Conservation (phyloP, 129 eudicot genomes). For the Tanacetum coccineum region DNA sequence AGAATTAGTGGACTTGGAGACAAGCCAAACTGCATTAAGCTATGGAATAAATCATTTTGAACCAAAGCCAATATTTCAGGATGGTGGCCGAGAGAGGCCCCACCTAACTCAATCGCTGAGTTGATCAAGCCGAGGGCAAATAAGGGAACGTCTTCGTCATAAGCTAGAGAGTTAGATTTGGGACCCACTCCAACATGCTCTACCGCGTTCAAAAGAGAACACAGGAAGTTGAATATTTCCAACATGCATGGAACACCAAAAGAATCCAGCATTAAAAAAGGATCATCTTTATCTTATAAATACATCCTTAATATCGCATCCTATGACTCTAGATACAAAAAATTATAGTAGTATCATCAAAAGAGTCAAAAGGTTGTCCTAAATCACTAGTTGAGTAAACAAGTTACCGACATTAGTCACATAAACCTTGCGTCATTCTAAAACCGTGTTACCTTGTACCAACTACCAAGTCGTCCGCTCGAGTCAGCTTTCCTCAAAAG, state of each 20-base stretch:
- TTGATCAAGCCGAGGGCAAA: conserved; percentile 76
- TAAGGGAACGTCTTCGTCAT: conserved; percentile 79
- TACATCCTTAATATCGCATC: background rate
- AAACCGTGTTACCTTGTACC: too few relatives aligned
- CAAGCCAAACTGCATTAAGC: conserved; percentile 70
- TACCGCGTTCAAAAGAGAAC: conserved; percentile 65
- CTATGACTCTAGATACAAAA: conserved; percentile 12
- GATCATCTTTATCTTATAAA: background rate
- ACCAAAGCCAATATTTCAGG: conserved; percentile 58
- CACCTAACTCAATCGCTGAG: conserved; percentile 74
- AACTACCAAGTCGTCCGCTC: too few relatives aligned
- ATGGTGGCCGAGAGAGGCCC: conserved; percentile 52
- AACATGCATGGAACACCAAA: conserved; percentile 77
- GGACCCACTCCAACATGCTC: conserved; percentile 51
- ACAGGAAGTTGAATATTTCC: conserved; percentile 69
- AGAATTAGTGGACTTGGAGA: conserved; percentile 75
- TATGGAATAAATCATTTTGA: conserved; percentile 65
- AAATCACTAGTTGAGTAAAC: background rate
- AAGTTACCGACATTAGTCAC: background rate
- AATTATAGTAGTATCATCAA: too few relatives aligned
- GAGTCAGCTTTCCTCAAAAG: too few relatives aligned
- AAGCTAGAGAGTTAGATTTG: conserved; percentile 59
- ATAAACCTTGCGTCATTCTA: background rate
- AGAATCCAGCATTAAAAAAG: conserved; percentile 38
- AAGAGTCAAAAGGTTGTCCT: too few relatives aligned